A percentile compares a stretch with the other conserved stretches of the same genome.
Evolutionary conservation across 768 basidiomycete genomes (phyloP).

Genomic region (Rhodotorula diobovata): DNA sequence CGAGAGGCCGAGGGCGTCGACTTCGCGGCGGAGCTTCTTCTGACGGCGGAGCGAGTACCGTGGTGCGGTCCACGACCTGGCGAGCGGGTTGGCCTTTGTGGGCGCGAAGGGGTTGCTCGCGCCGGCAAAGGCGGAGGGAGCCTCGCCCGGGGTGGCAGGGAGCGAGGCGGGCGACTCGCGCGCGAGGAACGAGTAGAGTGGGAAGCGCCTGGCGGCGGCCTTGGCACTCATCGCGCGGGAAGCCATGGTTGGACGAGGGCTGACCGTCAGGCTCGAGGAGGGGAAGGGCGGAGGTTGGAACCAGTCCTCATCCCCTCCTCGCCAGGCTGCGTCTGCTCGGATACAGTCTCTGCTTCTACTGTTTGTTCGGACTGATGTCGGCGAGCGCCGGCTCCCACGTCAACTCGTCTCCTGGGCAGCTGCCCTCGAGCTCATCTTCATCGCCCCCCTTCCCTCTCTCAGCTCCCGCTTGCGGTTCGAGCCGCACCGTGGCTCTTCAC

Average conservation of each 20-base stretch:
- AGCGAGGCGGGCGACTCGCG: conserved; percentile 32
- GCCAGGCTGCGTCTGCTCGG: too few species aligned
- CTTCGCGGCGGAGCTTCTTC: conserved; percentile 25
- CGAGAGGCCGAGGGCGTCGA: conserved; percentile 2
- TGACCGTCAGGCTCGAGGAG: too few species aligned
- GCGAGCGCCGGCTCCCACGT: too few species aligned
- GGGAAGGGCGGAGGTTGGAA: too few species aligned
- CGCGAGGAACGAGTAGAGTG: conserved; percentile 30
- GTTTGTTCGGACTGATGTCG: too few species aligned
- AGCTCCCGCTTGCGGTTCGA: too few species aligned
- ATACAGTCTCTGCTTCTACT: too few species aligned
- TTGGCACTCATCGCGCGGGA: conserved; percentile 8
- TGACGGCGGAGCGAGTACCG: conserved; percentile 37
- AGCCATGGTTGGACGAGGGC: not conserved
- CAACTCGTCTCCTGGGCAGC: too few species aligned
- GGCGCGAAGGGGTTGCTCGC: conserved; percentile 32
- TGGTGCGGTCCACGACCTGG: conserved; percentile 30
- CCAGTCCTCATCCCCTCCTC: too few species aligned
- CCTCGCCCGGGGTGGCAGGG: not conserved
- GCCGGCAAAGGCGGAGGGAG: conserved; percentile 11
- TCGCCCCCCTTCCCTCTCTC: too few species aligned
- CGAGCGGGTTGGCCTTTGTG: conserved; percentile 6
- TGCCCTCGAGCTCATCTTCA: too few species aligned
- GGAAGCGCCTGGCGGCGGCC: conserved; percentile 8
- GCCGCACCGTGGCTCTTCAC: too few species aligned